A percentile compares a stretch with the other conserved stretches of the same genome.
Conservation (phyloP, 2,329 filamentous ascomycete species). For the Colletotrichum limetticola region DNA sequence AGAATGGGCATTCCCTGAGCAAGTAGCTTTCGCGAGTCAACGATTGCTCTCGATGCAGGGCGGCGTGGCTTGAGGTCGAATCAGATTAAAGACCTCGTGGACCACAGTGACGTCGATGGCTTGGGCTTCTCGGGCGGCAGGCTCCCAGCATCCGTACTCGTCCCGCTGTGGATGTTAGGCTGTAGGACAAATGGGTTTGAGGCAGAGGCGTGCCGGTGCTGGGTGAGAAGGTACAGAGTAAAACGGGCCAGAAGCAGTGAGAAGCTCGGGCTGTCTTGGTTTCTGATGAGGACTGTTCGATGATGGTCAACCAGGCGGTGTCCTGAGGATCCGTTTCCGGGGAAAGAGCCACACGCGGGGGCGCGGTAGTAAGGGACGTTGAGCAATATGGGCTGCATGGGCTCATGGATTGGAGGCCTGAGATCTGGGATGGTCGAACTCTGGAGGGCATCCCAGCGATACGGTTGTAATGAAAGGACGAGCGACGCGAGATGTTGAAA, state of each 20-base stretch:
- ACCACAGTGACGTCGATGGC: slow-evolving; percentile 31
- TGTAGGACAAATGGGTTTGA: background rate
- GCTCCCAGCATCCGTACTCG: background rate
- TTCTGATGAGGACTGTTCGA: background rate
- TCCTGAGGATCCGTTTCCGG: slow-evolving; percentile 18
- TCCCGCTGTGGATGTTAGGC: slow-evolving; percentile 1
- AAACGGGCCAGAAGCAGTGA: background rate
- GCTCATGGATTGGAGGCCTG: background rate
- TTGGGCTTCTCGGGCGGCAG: slow-evolving; percentile 18
- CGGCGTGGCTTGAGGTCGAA: slow-evolving; percentile 23
- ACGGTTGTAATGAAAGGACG: slow-evolving; percentile 23
- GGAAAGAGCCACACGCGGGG: slow-evolving; percentile 12
- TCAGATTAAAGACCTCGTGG: slow-evolving; percentile 7
- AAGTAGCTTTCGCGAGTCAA: slow-evolving; percentile 17
- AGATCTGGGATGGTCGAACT: slow-evolving; percentile 1
- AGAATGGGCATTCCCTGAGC: slow-evolving; percentile 17
- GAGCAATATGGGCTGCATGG: background rate
- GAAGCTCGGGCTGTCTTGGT: slow-evolving; percentile 12
- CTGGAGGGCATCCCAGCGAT: slow-evolving; percentile 7
- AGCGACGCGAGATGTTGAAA: slow-evolving; percentile 29
- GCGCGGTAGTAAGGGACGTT: background rate
- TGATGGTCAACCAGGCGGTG: background rate
- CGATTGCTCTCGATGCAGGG: background rate
- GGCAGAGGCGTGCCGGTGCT: background rate
- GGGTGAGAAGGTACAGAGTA: no score